These are phyloP conservation scores for Staphylotrichum longicolle DNA, from an alignment of 495 filamentous ascomycete species.

Conservation along the genomic window DNA sequence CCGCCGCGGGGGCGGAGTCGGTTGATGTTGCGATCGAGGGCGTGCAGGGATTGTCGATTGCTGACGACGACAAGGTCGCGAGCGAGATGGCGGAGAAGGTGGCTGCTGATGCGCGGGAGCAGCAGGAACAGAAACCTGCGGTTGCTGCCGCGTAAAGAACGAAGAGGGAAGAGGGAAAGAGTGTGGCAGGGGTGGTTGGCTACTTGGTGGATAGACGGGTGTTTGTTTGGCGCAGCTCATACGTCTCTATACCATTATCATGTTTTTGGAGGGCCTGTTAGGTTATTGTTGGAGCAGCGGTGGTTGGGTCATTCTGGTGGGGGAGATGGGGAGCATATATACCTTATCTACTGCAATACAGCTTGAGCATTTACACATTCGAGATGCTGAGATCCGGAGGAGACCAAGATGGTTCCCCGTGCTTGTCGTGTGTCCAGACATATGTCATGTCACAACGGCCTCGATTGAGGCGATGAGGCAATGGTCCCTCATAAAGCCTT, in stretches of 20 bases:
- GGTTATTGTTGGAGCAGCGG: neutral
- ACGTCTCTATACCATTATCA: neutral
- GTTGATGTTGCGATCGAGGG: constrained; percentile 19
- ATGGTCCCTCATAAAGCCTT: no score
- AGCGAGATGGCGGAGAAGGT: constrained; percentile 31
- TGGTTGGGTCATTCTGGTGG: neutral
- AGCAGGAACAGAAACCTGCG: constrained; percentile 12
- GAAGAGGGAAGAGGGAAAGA: neutral
- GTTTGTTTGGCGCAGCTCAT: constrained; percentile 13
- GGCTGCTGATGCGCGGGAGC: neutral
- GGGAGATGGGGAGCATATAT: no score
- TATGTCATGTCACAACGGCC: no score
- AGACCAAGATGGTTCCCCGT: no score
- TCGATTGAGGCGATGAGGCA: no score
- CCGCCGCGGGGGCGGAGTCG: constrained; percentile 4
- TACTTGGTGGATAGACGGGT: neutral
- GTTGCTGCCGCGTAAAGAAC: constrained; percentile 3
- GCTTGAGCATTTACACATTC: no score
- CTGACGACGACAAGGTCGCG: constrained; percentile 14
- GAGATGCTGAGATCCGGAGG: no score
- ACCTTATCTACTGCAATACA: no score
- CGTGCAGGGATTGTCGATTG: constrained; percentile 21
- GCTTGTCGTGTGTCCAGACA: no score
- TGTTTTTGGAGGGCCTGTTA: neutral
- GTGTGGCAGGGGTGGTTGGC: neutral